Evolutionary conservation across 1,284 basidiomycete species (phyloP).

Genomic region (Peniophora sp.): DNA sequence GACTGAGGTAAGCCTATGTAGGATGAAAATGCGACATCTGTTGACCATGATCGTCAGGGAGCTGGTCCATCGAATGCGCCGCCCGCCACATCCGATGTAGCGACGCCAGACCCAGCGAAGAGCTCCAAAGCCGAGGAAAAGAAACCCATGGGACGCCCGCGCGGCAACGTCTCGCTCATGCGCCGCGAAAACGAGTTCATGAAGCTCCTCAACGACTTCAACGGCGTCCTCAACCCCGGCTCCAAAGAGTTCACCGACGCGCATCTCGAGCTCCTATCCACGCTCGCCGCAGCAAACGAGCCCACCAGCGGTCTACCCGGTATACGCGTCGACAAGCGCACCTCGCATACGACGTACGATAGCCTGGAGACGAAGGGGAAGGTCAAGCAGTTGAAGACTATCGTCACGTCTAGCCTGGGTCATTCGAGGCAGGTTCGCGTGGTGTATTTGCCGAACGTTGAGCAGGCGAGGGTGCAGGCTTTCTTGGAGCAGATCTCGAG

Average conservation of each 20-base stretch:
- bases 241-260: conserved; percentile 61
- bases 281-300: conserved; percentile 48
- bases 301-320: conserved; percentile 60
- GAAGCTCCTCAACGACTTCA: conserved; percentile 50
- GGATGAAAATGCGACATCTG: too few species aligned
- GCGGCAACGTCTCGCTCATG: conserved; percentile 62
- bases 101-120: conserved; percentile 10
- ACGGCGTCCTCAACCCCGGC: conserved; percentile 58
- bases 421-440: conserved; percentile 46
- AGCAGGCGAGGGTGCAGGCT: conserved; percentile 39
- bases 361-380: conserved; percentile 53
- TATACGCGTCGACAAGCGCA: conserved; percentile 66
- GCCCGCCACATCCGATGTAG: too few species aligned
- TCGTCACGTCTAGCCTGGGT: conserved; percentile 45
- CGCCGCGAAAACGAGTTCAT: conserved; percentile 72
- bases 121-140: conserved; percentile 14
- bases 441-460: conserved; percentile 48
- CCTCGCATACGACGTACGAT: conserved; percentile 49
- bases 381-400: conserved; percentile 58
- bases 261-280: conserved; percentile 51
- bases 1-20: too few species aligned
- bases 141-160: conserved; percentile 20
- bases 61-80: too few species aligned
- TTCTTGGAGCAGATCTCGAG: conserved; percentile 42
- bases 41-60: too few species aligned